phyloP scores from a whole-genome alignment of 176 grass and related monocot genomes.

The Aechmea fasciata region DNA sequence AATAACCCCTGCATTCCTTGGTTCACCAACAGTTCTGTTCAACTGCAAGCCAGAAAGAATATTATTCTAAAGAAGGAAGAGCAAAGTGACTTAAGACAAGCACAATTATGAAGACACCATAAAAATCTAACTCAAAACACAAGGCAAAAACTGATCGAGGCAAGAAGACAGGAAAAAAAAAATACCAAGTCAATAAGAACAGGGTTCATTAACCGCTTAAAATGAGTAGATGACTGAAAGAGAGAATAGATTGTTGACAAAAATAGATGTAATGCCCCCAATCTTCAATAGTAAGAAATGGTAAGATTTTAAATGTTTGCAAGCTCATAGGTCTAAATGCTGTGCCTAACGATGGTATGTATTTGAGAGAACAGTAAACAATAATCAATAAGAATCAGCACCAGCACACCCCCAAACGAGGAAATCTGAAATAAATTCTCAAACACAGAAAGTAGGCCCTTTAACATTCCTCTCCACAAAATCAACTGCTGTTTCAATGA shows the following conservation, averaged over 20 bases:
- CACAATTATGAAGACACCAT: constrained; percentile 7
- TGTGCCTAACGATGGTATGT: neutral
- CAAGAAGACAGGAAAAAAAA: neutral
- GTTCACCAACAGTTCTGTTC: constrained; percentile 72
- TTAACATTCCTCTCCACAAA: too few relatives aligned
- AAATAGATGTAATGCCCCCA: neutral
- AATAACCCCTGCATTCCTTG: constrained; percentile 72
- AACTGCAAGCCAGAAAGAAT: constrained; percentile 39
- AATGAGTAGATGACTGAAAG: neutral
- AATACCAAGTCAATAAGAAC: neutral
- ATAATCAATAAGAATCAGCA: neutral
- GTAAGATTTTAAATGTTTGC: neutral
- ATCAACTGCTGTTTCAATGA: too few relatives aligned
- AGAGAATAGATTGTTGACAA: neutral
- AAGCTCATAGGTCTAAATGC: neutral
- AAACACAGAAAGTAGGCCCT: too few relatives aligned
- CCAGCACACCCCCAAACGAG: neutral
- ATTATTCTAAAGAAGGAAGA: constrained; percentile 21
- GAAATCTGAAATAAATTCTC: neutral
- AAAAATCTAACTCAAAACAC: neutral
- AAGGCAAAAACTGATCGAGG: neutral
- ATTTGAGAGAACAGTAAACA: neutral
- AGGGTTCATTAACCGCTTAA: neutral
- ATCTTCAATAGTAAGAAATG: neutral
- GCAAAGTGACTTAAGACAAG: constrained; percentile 16